Conservation (phyloP, 306 rosid genomes). For the Parietaria judaica region DNA sequence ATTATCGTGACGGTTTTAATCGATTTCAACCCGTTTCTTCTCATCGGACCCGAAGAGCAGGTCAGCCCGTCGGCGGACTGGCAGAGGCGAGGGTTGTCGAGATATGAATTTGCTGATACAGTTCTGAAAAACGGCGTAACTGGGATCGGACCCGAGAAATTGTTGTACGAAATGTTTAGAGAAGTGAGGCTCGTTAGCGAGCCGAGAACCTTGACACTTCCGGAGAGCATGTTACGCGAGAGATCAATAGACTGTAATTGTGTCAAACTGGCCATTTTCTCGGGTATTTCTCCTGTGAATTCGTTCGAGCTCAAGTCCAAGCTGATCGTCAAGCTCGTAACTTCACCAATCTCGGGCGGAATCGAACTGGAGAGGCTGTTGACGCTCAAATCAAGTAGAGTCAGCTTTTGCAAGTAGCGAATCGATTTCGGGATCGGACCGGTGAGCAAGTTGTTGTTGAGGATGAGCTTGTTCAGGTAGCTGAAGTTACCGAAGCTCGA, state of each 20-base stretch:
- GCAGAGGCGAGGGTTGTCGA: conserved; percentile 57
- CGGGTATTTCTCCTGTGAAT: conserved; percentile 74
- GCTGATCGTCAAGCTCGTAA: conserved; percentile 85
- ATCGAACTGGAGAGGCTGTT: conserved; percentile 70
- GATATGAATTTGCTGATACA: conserved; percentile 49
- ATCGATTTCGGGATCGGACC: conserved; percentile 76
- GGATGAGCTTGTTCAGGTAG: conserved; percentile 83
- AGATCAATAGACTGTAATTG: conserved; percentile 84
- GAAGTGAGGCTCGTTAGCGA: conserved; percentile 72
- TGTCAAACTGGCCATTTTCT: conserved; percentile 51
- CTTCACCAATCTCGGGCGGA: conserved; percentile 63
- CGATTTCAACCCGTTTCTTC: conserved; percentile 46
- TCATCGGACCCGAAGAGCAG: conserved; percentile 56
- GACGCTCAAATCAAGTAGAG: conserved; percentile 81
- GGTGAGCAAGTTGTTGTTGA: conserved; percentile 62
- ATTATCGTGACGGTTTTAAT: conserved; percentile 58
- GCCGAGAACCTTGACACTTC: conserved; percentile 64
- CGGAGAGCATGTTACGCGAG: conserved; percentile 64
- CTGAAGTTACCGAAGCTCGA: conserved; percentile 81
- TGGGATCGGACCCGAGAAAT: conserved; percentile 90
- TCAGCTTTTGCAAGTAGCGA: conserved; percentile 60
- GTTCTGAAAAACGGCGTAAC: conserved; percentile 79
- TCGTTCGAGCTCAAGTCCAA: conserved; percentile 75
- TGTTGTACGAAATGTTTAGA: conserved; percentile 74
- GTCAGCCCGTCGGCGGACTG: conserved; percentile 71